A percentile compares a stretch with the other conserved stretches of the same genome.
Evolutionary conservation across 495 filamentous ascomycete genomes (phyloP).

Genomic region (Cercophora sp.): DNA sequence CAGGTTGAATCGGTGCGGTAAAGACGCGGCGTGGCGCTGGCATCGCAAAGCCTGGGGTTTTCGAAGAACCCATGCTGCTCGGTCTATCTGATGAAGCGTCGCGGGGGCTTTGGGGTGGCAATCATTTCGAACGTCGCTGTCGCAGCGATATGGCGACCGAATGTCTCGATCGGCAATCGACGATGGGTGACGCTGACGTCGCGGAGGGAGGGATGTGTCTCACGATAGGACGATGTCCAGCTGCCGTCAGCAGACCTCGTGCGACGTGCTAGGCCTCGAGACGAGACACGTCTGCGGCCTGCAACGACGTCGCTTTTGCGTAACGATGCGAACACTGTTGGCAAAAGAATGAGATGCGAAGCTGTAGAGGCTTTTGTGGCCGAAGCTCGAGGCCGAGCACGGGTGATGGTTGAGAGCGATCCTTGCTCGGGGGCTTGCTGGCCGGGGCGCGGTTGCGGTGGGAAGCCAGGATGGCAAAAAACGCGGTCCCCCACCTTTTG

Average conservation of each 20-base stretch:
- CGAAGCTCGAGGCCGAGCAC: neutral
- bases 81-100: constrained; percentile 19
- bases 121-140: constrained; percentile 3
- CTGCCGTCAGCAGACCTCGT: neutral
- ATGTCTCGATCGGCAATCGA: neutral
- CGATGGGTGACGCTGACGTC: neutral
- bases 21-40: constrained; percentile 37
- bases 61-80: constrained; percentile 28
- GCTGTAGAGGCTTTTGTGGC: neutral
- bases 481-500: neutral
- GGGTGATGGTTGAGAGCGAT: neutral
- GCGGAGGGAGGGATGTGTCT: constrained; percentile 9
- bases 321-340: neutral
- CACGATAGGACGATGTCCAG: constrained; percentile 9
- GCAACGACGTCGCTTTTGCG: neutral
- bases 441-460: neutral
- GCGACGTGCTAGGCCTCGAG: neutral
- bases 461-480: neutral
- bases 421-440: neutral
- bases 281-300: constrained; percentile 3
- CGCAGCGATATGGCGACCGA: constrained; percentile 1
- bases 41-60: constrained; percentile 22
- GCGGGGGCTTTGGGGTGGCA: neutral
- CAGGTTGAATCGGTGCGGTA: constrained; percentile 32
- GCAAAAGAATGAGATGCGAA: neutral